Evolutionary conservation across 176 grass and related monocot species (phyloP), one percentile per base, ranked within the genome.

Genomic region (barley (Hordeum vulgare)): DNA sequence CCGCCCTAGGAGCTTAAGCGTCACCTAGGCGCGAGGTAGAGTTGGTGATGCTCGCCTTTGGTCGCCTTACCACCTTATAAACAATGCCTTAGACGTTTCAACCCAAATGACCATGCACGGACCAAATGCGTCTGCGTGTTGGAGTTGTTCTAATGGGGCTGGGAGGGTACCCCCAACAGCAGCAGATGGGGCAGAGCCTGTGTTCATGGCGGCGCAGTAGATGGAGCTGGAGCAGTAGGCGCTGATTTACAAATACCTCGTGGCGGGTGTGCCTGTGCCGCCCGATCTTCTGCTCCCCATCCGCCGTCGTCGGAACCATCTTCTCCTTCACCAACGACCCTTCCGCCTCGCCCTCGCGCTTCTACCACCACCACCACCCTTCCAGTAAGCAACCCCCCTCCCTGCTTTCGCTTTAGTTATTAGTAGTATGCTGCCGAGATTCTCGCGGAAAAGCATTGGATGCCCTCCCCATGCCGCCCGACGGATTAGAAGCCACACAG

Each of bases 151-250:
- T 11, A 37, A 53, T 88, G 56, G 76, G 76, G 34, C 2, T 35
- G 47, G 88, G 80, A 61, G 88, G 78, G 53, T 89, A 85, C 78
- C 74, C 34, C 42, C 74, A 54, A 7, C 70, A 66, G 23, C 82
- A 31, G 18, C 64, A 53, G 67, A 70, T 21, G 81, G 75, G 54
- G 44, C 86, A 10, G 92, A 3, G 28, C 63, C 88, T 58, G 88
- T 88, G 23, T 98, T 98, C 89, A 98, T 93, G 47, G 90, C 90
- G 35, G 71, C 96, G 35, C 96, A 98, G 87, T 98, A 93, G 96
- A 85, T 86, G 26, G 96, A 98, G 79, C 96, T 98, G 36, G 96
- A 98, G 90, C 96, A 98, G 72, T 93, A 98, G 78, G 96, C 96
- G 59, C 93, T 98, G 57, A 95, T 98, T 12, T 90, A 84, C 80